Percentiles rank a stretch among this genome's conserved stretches.
phyloP scores from a whole-genome alignment of 257 asterid genomes.

The Vinca minor region DNA sequence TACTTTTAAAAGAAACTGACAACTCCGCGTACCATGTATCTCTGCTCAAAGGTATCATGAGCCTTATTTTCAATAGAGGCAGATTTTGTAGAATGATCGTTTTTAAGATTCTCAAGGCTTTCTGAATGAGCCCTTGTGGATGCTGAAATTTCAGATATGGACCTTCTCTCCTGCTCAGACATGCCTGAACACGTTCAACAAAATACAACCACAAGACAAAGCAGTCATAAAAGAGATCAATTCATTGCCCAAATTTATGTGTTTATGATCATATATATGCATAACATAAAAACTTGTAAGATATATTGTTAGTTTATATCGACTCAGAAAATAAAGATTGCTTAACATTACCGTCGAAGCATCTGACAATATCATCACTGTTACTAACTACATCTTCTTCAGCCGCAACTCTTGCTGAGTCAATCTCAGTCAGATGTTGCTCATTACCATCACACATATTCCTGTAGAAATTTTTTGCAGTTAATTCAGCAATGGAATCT shows the following conservation, averaged over 20 bases:
- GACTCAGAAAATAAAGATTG: background rate
- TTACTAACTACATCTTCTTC: constrained; percentile 49
- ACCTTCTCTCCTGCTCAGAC: constrained; percentile 48
- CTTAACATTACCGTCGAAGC: constrained; percentile 44
- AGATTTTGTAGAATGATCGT: constrained; percentile 47
- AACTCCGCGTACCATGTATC: constrained; percentile 44
- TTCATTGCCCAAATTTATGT: no score
- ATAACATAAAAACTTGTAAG: no score
- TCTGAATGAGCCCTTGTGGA: constrained; percentile 44
- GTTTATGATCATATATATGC: no score
- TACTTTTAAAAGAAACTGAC: background rate
- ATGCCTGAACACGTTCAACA: constrained; percentile 35
- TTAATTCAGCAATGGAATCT: no score
- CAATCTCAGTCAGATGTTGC: constrained; percentile 52
- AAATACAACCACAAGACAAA: background rate
- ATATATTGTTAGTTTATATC: no score
- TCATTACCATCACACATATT: constrained; percentile 40
- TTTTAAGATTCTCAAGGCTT: constrained; percentile 41
- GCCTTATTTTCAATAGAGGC: constrained; percentile 47
- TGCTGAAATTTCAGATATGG: constrained; percentile 40
- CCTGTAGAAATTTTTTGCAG: constrained; percentile 32
- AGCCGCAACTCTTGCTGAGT: constrained; percentile 43
- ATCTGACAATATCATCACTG: constrained; percentile 37
- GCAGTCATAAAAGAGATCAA: background rate
- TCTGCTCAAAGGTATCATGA: constrained; percentile 44